phyloP scores from a whole-genome alignment of 805 yeast species.

The Lachancea dasiensis region DNA sequence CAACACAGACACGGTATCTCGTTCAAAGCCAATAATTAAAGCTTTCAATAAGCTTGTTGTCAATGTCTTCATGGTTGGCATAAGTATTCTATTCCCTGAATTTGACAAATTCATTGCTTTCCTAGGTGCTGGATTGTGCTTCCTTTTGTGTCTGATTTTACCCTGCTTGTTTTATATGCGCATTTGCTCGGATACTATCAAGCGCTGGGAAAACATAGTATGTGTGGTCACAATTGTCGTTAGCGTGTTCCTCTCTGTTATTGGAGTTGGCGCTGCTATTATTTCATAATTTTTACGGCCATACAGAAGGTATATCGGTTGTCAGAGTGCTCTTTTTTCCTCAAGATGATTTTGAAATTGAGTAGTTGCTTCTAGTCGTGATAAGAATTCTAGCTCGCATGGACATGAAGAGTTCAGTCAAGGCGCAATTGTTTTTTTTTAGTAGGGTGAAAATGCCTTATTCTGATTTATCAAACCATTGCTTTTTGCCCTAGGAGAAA shows the following conservation, averaged over 20 bases:
- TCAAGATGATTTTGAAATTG: too few species aligned
- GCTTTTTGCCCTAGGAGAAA: too few species aligned
- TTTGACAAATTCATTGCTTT: slow-evolving; percentile 80
- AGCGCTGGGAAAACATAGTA: slow-evolving; percentile 34
- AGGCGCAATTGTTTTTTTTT: too few species aligned
- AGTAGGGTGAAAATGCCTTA: too few species aligned
- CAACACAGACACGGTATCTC: slow-evolving; percentile 16
- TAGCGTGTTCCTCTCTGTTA: slow-evolving; percentile 44
- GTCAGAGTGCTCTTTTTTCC: too few species aligned
- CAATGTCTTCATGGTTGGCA: slow-evolving; percentile 49
- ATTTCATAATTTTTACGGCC: slow-evolving; percentile 17
- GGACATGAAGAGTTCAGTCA: too few species aligned
- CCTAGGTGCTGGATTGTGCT: slow-evolving; percentile 75
- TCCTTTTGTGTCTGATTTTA: slow-evolving; percentile 69
- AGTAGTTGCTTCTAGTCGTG: too few species aligned
- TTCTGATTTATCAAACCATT: too few species aligned
- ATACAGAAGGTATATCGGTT: too few species aligned
- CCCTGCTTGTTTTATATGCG: slow-evolving; percentile 68
- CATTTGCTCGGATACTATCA: slow-evolving; percentile 43
- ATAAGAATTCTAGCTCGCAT: too few species aligned
- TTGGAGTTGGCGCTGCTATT: slow-evolving; percentile 57
- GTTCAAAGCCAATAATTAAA: slow-evolving; percentile 15
- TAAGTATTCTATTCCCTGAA: slow-evolving; percentile 64
- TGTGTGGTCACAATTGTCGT: slow-evolving; percentile 41
- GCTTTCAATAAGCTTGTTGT: slow-evolving; percentile 38